Conservation (phyloP, 768 basidiomycete species). For the Filobasidium wieringae region DNA sequence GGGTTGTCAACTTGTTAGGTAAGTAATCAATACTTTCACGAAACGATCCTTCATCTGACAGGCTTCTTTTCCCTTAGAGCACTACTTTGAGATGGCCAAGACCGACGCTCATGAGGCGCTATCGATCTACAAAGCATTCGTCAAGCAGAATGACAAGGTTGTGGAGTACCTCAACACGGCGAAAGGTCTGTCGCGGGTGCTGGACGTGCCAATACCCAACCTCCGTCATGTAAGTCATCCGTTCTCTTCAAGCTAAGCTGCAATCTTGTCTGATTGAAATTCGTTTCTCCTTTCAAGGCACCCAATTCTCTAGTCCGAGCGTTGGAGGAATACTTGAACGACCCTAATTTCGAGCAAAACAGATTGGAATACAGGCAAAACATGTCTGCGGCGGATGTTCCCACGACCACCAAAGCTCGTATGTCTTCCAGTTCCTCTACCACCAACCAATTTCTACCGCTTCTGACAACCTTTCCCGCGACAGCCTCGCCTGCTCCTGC, state of each 20-base stretch:
- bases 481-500: background rate
- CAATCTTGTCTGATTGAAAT: constrained; percentile 24
- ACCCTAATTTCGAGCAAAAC: constrained; percentile 94
- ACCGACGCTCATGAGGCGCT: constrained; percentile 79
- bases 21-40: too few relatives aligned
- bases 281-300: constrained; percentile 47
- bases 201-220: constrained; percentile 89
- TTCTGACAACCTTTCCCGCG: background rate
- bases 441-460: background rate
- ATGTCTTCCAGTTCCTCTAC: constrained; percentile 4
- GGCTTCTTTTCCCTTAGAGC: constrained; percentile 44
- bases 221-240: constrained; percentile 54
- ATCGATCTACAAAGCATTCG: constrained; percentile 81
- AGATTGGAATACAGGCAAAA: constrained; percentile 78
- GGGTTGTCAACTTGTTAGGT: constrained; percentile 53
- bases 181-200: constrained; percentile 77
- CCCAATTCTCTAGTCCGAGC: constrained; percentile 88
- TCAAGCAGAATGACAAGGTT: constrained; percentile 75
- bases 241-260: background rate
- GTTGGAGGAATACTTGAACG: constrained; percentile 87
- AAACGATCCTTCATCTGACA: background rate
- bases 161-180: constrained; percentile 88
- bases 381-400: constrained; percentile 53
- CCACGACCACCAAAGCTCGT: constrained; percentile 16
- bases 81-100: constrained; percentile 97